Percentiles rank a stretch among this genome's conserved stretches.
These are phyloP conservation scores for Hansfordia pulvinata DNA, from an alignment of 2,329 filamentous ascomycete species.

Conservation along the genomic window DNA sequence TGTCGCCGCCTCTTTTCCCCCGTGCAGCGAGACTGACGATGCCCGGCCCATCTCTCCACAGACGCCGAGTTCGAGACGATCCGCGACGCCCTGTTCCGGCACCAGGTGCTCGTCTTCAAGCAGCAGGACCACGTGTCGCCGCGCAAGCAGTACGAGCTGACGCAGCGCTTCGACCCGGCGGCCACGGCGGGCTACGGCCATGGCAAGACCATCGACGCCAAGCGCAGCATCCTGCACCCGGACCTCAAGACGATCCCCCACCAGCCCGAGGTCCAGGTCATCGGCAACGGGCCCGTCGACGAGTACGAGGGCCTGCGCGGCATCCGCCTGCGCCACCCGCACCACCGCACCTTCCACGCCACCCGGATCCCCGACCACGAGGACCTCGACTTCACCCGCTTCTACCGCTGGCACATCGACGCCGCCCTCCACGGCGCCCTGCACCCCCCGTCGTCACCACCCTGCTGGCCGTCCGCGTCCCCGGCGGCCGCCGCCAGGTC, in stretches of 20 bases:
- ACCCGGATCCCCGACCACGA: constrained; percentile 40
- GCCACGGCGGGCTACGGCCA: constrained; percentile 58
- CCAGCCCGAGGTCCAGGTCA: constrained; percentile 69
- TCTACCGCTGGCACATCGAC: constrained; percentile 74
- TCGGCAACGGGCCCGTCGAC: constrained; percentile 58
- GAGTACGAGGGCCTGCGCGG: constrained; percentile 59
- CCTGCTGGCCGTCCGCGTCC: constrained; percentile 61
- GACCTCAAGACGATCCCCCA: constrained; percentile 71
- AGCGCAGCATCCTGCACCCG: constrained; percentile 56
- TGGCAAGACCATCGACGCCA: constrained; percentile 56
- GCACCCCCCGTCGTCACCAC: constrained; percentile 63
- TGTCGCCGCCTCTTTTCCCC: neutral
- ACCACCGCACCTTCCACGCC: constrained; percentile 65
- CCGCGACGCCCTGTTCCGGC: constrained; percentile 49
- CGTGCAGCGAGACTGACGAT: constrained; percentile 3
- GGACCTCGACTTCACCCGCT: constrained; percentile 36
- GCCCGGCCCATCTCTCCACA: constrained; percentile 11
- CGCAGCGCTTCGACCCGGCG: constrained; percentile 57
- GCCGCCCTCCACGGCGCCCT: constrained; percentile 58
- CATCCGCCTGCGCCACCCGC: constrained; percentile 58
- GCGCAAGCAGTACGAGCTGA: constrained; percentile 61
- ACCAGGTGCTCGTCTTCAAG: constrained; percentile 61
- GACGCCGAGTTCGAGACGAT: constrained; percentile 53
- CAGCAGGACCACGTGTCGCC: constrained; percentile 50
- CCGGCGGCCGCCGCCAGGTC: constrained; percentile 49